Conservation (phyloP, 1,284 basidiomycete species). For the Ustilago esculenta region DNA sequence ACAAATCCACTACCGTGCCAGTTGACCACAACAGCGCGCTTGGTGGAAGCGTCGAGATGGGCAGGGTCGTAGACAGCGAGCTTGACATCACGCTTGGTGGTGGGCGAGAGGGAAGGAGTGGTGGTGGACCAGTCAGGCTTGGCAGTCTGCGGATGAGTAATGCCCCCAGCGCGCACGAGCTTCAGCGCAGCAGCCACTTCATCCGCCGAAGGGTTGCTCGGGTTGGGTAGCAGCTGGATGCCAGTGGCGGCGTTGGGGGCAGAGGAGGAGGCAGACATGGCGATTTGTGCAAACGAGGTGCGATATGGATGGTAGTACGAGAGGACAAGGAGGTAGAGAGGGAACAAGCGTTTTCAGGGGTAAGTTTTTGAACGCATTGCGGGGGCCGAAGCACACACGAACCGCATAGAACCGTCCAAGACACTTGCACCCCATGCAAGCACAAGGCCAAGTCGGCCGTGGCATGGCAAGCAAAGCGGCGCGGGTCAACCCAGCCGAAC, state of each 20-base stretch:
- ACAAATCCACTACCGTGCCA: conserved; percentile 43
- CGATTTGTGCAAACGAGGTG: not conserved
- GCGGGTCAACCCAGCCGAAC: too few relatives aligned
- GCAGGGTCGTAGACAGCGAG: conserved; percentile 25
- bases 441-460: too few relatives aligned
- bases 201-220: conserved; percentile 10
- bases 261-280: conserved; percentile 24
- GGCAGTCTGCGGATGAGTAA: conserved; percentile 19
- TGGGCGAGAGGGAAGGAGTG: conserved; percentile 6
- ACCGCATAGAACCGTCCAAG: too few relatives aligned
- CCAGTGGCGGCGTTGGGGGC: conserved; percentile 16
- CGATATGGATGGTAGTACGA: not conserved
- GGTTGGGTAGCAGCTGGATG: conserved; percentile 30
- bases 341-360: too few relatives aligned
- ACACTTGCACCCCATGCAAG: too few relatives aligned
- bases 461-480: too few relatives aligned
- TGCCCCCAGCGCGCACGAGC: conserved; percentile 22
- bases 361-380: too few relatives aligned
- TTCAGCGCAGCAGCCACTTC: conserved; percentile 24
- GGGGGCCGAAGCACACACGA: too few relatives aligned
- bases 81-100: conserved; percentile 14
- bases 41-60: not conserved
- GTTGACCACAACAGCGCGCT: conserved; percentile 31
- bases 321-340: too few relatives aligned
- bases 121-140: conserved; percentile 16